Evolutionary conservation across 352 stramenopile species (phyloP).

Genomic region (Peronosclerospora sorghi): DNA sequence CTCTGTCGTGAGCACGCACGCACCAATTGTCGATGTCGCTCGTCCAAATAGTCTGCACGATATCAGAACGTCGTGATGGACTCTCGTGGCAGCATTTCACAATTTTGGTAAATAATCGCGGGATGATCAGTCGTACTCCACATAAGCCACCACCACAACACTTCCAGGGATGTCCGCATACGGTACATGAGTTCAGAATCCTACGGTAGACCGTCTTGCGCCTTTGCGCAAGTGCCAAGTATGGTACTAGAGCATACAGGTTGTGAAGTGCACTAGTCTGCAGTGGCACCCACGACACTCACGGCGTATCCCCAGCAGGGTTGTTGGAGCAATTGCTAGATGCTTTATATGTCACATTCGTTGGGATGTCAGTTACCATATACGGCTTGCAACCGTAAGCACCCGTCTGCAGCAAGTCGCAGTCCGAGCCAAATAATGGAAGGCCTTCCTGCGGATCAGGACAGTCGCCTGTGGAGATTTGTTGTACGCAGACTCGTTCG

Average conservation of each 20-base stretch:
- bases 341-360: slow-evolving; percentile 14
- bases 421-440: slow-evolving; percentile 30
- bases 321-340: slow-evolving; percentile 19
- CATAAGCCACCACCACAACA: too few species aligned
- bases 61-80: too few species aligned
- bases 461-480: too few species aligned
- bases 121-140: too few species aligned
- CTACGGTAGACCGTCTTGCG: slow-evolving; percentile 18
- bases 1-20: too few species aligned
- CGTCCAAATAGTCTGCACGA: too few species aligned
- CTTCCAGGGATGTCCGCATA: too few species aligned
- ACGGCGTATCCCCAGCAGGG: slow-evolving; percentile 19
- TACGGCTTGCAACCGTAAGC: slow-evolving; percentile 37
- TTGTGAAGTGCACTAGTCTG: slow-evolving; percentile 15
- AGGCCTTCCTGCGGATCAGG: slow-evolving; percentile 31
- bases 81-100: too few species aligned
- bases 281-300: slow-evolving; percentile 9
- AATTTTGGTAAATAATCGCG: too few species aligned
- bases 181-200: slow-evolving; percentile 23
- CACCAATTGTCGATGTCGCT: too few species aligned
- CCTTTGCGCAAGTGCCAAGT: slow-evolving; percentile 22
- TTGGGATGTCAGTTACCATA: too few species aligned
- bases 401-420: slow-evolving; percentile 24
- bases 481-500: slow-evolving; percentile 20
- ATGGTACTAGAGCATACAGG: slow-evolving; percentile 22